phyloP scores from a whole-genome alignment of 116 monocot species.

The Posidonia oceanica region DNA sequence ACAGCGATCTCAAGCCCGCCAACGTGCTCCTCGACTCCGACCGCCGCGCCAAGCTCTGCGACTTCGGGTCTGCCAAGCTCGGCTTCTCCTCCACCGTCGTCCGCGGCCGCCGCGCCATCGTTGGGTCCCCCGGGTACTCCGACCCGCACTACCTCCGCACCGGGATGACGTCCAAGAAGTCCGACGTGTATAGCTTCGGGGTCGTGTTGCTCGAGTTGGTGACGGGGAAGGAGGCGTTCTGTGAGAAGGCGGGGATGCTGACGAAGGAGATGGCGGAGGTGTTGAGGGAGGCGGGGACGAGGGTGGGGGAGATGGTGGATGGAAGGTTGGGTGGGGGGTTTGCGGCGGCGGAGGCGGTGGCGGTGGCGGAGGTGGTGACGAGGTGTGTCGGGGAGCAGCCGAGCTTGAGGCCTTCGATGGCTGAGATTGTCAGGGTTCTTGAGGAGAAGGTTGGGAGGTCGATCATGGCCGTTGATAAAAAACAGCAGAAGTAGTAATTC shows the following conservation, averaged over 20 bases:
- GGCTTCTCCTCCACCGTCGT: constrained; percentile 66
- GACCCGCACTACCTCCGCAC: constrained; percentile 53
- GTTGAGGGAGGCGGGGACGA: constrained; percentile 6
- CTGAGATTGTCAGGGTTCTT: constrained; percentile 6
- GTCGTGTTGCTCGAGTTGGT: constrained; percentile 70
- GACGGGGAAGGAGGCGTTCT: constrained; percentile 43
- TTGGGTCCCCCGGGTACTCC: constrained; percentile 62
- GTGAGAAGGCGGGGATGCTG: constrained; percentile 17
- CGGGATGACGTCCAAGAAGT: constrained; percentile 49
- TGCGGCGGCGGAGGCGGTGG: constrained; percentile 28
- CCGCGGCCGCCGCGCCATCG: constrained; percentile 17
- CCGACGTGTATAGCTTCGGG: constrained; percentile 92
- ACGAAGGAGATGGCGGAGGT: constrained; percentile 14
- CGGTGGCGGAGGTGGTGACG: constrained; percentile 25
- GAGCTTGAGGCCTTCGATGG: constrained; percentile 39
- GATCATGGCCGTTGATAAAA: neutral
- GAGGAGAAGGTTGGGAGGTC: neutral
- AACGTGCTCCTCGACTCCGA: constrained; percentile 55
- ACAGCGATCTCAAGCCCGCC: constrained; percentile 69
- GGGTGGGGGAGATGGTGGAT: constrained; percentile 19
- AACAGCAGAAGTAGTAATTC: neutral
- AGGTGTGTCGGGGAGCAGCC: constrained; percentile 43
- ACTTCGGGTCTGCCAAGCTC: constrained; percentile 66
- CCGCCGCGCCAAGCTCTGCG: constrained; percentile 53
- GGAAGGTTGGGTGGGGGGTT: constrained; percentile 20